These are phyloP conservation scores for Helotiales sp. DNA, from an alignment of 2,329 filamentous ascomycete species.

Conservation along the genomic window DNA sequence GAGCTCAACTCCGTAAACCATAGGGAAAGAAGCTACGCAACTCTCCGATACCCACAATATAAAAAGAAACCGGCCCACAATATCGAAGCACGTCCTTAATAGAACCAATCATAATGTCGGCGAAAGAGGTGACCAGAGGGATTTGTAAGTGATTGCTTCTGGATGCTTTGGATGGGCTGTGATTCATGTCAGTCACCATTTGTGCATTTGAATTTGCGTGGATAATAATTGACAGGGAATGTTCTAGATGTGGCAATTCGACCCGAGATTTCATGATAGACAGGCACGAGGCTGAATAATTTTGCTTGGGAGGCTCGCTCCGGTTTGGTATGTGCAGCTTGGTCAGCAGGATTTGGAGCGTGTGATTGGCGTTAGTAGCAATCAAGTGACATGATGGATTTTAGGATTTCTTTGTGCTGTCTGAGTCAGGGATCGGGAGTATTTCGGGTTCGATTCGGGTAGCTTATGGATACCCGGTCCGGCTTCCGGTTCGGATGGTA, in stretches of 20 bases:
- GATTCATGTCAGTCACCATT: too few species aligned
- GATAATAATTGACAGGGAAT: not conserved
- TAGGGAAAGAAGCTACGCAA: not conserved
- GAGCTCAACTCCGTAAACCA: too few species aligned
- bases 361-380: too few species aligned
- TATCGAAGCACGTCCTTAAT: not conserved
- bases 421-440: too few species aligned
- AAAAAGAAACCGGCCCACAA: not conserved
- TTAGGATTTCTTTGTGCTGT: too few species aligned
- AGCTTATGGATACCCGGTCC: too few species aligned
- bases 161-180: not conserved
- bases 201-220: too few species aligned
- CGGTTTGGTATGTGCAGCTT: too few species aligned
- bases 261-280: not conserved
- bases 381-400: too few species aligned
- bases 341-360: too few species aligned
- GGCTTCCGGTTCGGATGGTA: too few species aligned
- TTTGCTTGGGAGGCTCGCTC: not conserved
- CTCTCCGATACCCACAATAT: not conserved
- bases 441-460: too few species aligned
- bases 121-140: not conserved
- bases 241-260: not conserved
- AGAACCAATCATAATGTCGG: not conserved
- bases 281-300: not conserved
- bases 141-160: slow-evolving; percentile 1